Evolutionary conservation across 2,329 filamentous ascomycete genomes (phyloP).

Genomic region (Metarhizium brunneum): DNA sequence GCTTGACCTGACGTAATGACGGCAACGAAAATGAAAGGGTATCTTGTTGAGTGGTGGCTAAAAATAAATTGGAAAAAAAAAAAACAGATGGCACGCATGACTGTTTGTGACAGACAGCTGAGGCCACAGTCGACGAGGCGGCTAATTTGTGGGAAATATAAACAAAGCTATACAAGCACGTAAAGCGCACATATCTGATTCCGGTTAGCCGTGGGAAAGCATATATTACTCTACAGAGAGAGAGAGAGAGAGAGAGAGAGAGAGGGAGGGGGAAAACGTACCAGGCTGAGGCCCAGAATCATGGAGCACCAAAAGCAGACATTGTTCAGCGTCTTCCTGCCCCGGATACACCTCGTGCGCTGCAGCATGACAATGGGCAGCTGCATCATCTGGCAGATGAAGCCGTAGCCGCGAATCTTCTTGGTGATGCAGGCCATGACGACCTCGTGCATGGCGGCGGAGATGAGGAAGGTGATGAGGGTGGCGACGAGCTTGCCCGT

Average conservation of each 20-base stretch:
- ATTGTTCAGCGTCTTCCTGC: conserved; percentile 73
- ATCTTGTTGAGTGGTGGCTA: no score
- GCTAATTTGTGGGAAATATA: no score
- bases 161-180: conserved; percentile 31
- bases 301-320: conserved; percentile 87
- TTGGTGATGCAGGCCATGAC: conserved; percentile 98
- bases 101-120: no score
- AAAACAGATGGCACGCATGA: no score
- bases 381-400: conserved; percentile 92
- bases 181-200: conserved; percentile 44
- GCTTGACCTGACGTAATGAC: no score
- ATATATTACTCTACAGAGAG: not conserved
- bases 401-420: conserved; percentile 90
- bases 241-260: no score
- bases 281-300: conserved; percentile 76
- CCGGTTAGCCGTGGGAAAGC: not conserved
- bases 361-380: conserved; percentile 91
- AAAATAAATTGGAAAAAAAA: no score
- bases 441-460: conserved; percentile 82
- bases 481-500: conserved; percentile 73
- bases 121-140: no score
- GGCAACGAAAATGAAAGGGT: no score
- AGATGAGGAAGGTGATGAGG: conserved; percentile 84
- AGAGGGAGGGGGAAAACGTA: conserved; percentile 31
- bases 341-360: conserved; percentile 65